phyloP scores from a whole-genome alignment of 2,329 filamentous ascomycete species.

The Colletotrichum tamarilloi region DNA sequence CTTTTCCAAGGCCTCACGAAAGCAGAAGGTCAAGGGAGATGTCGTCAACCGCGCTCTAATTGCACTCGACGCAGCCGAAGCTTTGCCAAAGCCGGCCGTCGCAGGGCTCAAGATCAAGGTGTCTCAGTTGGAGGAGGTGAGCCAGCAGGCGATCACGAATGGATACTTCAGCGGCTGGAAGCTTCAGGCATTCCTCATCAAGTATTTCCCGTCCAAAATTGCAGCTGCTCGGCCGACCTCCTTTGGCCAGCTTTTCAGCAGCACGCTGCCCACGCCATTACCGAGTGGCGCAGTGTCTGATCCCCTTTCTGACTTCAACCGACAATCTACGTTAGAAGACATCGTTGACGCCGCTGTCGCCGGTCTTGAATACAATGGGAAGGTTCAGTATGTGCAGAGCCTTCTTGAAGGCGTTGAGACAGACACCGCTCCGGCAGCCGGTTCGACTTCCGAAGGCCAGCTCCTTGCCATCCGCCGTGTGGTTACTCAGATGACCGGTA shows the following conservation, averaged over 20 bases:
- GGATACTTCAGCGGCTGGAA: slow-evolving; percentile 58
- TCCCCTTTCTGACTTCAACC: slow-evolving; percentile 21
- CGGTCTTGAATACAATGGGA: slow-evolving; percentile 44
- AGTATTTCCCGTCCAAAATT: slow-evolving; percentile 47
- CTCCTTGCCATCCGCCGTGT: slow-evolving; percentile 57
- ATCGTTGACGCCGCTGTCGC: slow-evolving; percentile 46
- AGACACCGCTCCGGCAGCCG: not conserved
- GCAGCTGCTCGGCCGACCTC: slow-evolving; percentile 46
- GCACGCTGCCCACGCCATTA: not conserved
- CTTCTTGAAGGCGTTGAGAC: slow-evolving; percentile 42
- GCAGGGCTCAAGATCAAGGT: slow-evolving; percentile 46
- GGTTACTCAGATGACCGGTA: slow-evolving; percentile 53
- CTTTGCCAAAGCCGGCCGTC: slow-evolving; percentile 43
- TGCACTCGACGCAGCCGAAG: slow-evolving; percentile 40
- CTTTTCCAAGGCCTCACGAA: slow-evolving; percentile 25
- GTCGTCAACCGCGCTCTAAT: slow-evolving; percentile 22
- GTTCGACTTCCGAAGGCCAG: slow-evolving; percentile 45
- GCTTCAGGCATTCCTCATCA: slow-evolving; percentile 55
- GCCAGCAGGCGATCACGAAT: slow-evolving; percentile 45
- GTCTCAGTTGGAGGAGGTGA: slow-evolving; percentile 49
- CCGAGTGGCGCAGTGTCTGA: slow-evolving; percentile 16
- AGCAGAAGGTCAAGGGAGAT: slow-evolving; percentile 19
- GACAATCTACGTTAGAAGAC: slow-evolving; percentile 42
- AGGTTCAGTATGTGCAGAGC: slow-evolving; percentile 52
- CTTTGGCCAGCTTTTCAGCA: slow-evolving; percentile 41